phyloP scores from a whole-genome alignment of 2,329 filamentous ascomycete genomes.

The Beauveria bassiana region DNA sequence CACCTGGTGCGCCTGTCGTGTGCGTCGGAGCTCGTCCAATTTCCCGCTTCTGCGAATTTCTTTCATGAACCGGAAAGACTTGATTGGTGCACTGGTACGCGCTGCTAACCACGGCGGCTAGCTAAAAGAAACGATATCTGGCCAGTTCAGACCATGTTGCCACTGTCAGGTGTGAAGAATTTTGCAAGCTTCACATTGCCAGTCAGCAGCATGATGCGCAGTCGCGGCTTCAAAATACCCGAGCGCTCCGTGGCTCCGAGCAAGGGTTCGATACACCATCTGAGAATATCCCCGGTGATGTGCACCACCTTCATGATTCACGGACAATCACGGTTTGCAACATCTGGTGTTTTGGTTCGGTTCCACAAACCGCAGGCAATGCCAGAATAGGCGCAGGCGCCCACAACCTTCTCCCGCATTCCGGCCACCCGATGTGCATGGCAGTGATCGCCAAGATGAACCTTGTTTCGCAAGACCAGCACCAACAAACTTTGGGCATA shows the following conservation, averaged over 20 bases:
- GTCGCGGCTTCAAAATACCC: too few species aligned
- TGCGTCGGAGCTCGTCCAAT: constrained; percentile 5
- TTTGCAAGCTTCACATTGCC: neutral
- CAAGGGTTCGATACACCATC: neutral
- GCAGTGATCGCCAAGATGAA: neutral
- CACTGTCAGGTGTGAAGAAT: too few species aligned
- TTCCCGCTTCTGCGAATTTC: constrained; percentile 3
- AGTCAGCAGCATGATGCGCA: neutral
- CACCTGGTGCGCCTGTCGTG: neutral
- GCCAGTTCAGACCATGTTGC: neutral
- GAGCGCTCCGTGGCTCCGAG: neutral
- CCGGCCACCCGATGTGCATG: neutral
- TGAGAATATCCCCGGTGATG: neutral
- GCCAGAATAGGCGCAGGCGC: neutral
- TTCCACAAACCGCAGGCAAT: constrained; percentile 4
- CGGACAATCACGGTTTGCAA: neutral
- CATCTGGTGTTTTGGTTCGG: neutral
- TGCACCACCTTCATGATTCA: neutral
- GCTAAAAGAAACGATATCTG: neutral
- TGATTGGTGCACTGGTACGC: neutral
- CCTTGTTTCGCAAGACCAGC: neutral
- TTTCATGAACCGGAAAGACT: neutral
- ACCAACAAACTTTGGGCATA: neutral
- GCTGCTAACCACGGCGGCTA: neutral
- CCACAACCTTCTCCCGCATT: neutral